Evolutionary conservation across 139 green algal species (phyloP).

Genomic region (Chloropicon primus): DNA sequence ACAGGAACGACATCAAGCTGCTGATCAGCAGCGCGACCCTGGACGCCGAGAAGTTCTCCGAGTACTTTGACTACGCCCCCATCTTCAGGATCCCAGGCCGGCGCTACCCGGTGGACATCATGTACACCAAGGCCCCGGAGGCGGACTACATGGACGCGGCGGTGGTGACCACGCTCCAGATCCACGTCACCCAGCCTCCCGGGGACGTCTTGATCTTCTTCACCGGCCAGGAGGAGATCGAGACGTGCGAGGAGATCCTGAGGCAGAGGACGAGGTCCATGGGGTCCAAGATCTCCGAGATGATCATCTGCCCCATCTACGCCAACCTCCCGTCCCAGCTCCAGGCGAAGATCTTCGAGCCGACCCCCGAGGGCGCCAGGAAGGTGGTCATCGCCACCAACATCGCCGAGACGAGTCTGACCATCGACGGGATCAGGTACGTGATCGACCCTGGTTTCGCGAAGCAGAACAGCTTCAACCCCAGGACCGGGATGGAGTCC

Average conservation of each 20-base stretch:
- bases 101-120: slow-evolving; percentile 90
- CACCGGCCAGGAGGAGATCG: slow-evolving; percentile 96
- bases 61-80: slow-evolving; percentile 93
- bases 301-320: slow-evolving; percentile 95
- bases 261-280: slow-evolving; percentile 68
- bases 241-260: slow-evolving; percentile 82
- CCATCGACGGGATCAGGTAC: slow-evolving; percentile 94
- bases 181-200: slow-evolving; percentile 66
- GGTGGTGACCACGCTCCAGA: slow-evolving; percentile 68
- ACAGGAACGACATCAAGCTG: slow-evolving; percentile 87
- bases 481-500: slow-evolving; percentile 85
- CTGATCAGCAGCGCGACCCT: slow-evolving; percentile 86
- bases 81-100: slow-evolving; percentile 85
- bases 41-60: slow-evolving; percentile 81
- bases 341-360: slow-evolving; percentile 93
- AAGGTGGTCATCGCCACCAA: slow-evolving; percentile 97
- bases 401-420: slow-evolving; percentile 94
- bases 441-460: slow-evolving; percentile 92
- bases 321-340: slow-evolving; percentile 90
- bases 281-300: slow-evolving; percentile 76
- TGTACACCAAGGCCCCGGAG: slow-evolving; percentile 88
- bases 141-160: slow-evolving; percentile 83
- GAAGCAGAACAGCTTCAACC: slow-evolving; percentile 97
- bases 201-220: slow-evolving; percentile 95
- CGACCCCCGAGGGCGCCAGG: slow-evolving; percentile 60